Evolutionary conservation across 2,329 filamentous ascomycete genomes (phyloP).

Genomic region (Xylaria sp.): DNA sequence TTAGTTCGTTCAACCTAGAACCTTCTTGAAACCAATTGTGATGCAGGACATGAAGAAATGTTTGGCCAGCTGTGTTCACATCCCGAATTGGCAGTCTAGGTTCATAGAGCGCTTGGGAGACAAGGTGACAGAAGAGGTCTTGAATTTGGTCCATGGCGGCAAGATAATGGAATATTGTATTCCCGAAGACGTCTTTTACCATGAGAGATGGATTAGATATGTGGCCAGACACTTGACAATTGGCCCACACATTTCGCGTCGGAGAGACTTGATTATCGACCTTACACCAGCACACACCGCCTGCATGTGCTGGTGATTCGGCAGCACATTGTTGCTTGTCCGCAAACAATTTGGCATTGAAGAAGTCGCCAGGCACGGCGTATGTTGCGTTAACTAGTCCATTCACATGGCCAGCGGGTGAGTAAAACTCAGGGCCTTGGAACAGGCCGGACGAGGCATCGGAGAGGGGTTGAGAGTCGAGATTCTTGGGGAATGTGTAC

Average conservation of each 20-base stretch:
- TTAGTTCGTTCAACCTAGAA: slow-evolving; percentile 40
- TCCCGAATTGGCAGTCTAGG: slow-evolving; percentile 47
- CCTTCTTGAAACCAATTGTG: slow-evolving; percentile 46
- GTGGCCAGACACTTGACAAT: slow-evolving; percentile 46
- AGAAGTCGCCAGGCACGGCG: slow-evolving; percentile 63
- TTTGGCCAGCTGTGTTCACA: slow-evolving; percentile 47
- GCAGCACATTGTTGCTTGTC: slow-evolving; percentile 28
- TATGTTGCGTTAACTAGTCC: slow-evolving; percentile 46
- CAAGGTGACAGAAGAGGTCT: slow-evolving; percentile 39
- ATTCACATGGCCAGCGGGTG: slow-evolving; percentile 37
- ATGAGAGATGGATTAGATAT: slow-evolving; percentile 50
- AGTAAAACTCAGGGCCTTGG: slow-evolving; percentile 16
- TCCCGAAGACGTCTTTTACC: slow-evolving; percentile 61
- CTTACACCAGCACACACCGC: slow-evolving; percentile 52
- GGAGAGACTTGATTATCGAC: slow-evolving; percentile 34
- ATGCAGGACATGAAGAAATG: slow-evolving; percentile 51
- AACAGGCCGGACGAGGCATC: slow-evolving; percentile 24
- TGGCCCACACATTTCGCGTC: slow-evolving; percentile 35
- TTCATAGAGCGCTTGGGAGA: slow-evolving; percentile 35
- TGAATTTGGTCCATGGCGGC: slow-evolving; percentile 40
- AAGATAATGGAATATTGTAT: slow-evolving; percentile 61
- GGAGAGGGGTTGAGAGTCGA: slow-evolving; percentile 37
- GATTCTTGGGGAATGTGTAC: slow-evolving; percentile 48
- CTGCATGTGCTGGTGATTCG: slow-evolving; percentile 47
- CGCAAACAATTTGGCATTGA: slow-evolving; percentile 49